Evolutionary conservation across 2,329 filamentous ascomycete genomes (phyloP).

Genomic region (Colletotrichum somersetense): DNA sequence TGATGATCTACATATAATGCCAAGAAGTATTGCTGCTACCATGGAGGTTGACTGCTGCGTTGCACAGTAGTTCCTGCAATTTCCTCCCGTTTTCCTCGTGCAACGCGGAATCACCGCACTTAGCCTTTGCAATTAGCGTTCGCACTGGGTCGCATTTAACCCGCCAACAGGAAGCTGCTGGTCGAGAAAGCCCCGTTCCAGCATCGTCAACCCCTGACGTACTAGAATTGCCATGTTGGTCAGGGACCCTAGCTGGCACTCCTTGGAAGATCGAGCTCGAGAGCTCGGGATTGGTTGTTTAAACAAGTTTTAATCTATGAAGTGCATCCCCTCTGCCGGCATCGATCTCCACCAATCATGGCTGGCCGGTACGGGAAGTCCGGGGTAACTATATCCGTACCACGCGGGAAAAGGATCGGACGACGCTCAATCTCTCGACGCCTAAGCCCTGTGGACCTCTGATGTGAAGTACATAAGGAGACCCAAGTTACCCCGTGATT

Average conservation of each 20-base stretch:
- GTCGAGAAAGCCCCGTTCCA: conserved; percentile 7
- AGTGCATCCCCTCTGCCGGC: conserved; percentile 14
- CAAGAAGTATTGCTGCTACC: conserved; percentile 1
- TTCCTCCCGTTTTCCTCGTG: neutral
- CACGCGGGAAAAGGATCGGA: neutral
- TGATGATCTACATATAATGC: conserved; percentile 5
- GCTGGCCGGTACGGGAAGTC: neutral
- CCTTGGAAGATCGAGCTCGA: conserved; percentile 14
- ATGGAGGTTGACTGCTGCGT: conserved; percentile 3
- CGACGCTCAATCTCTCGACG: neutral
- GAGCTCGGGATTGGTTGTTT: conserved; percentile 23
- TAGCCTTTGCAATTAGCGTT: neutral
- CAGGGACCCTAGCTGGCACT: conserved; percentile 1
- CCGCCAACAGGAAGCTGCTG: conserved; percentile 29
- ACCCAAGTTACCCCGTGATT: neutral
- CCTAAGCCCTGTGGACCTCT: conserved; percentile 3
- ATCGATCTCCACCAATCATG: conserved; percentile 28
- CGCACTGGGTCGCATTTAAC: conserved; percentile 24
- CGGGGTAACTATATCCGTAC: conserved; percentile 7
- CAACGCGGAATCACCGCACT: too few relatives aligned
- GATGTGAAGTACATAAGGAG: conserved; percentile 20
- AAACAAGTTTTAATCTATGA: conserved; percentile 22
- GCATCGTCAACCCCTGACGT: conserved; percentile 7
- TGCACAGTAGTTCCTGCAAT: neutral
- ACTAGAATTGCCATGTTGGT: conserved; percentile 6